Conservation (phyloP, 2,329 filamentous ascomycete species). For the Fonsecaea pedrosoi region DNA sequence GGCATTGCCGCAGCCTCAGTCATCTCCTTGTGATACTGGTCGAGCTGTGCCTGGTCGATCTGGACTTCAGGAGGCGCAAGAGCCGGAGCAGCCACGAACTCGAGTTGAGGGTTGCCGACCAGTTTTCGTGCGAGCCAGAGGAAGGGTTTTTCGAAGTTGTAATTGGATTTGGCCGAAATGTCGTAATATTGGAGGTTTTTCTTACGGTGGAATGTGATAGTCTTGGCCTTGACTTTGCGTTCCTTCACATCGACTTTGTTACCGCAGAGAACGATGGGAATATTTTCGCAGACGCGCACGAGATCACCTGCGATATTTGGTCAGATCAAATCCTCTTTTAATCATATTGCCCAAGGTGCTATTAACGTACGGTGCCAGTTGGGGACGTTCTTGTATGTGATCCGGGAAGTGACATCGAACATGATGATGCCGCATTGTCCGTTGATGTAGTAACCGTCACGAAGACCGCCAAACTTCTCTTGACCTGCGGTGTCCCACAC, state of each 20-base stretch:
- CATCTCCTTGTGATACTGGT: conserved; percentile 90
- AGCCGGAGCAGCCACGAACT: conserved; percentile 94
- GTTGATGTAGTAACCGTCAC: conserved; percentile 99
- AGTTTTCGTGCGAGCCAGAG: conserved; percentile 99
- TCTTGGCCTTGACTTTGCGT: conserved; percentile 99
- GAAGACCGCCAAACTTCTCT: conserved; percentile 99
- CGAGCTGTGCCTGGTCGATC: conserved; percentile 83
- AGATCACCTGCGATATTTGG: conserved; percentile 73
- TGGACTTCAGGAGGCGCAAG: conserved; percentile 91
- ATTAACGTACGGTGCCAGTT: conserved; percentile 96
- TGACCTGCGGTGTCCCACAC: conserved; percentile 99
- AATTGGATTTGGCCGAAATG: conserved; percentile 99
- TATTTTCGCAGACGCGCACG: conserved; percentile 98
- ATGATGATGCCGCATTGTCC: conserved; percentile 99
- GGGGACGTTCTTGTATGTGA: conserved; percentile 99
- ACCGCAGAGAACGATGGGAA: conserved; percentile 95
- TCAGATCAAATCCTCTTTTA: conserved; percentile 24
- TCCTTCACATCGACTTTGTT: conserved; percentile 99
- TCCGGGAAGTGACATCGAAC: conserved; percentile 99
- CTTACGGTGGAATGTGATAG: conserved; percentile 99
- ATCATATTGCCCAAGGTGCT: not conserved
- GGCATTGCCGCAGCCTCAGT: conserved; percentile 77
- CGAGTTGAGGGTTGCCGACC: conserved; percentile 89
- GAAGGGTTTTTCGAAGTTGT: conserved; percentile 99
- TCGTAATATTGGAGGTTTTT: conserved; percentile 99